Evolutionary conservation across 331 rosid species (phyloP), one percentile per base, ranked within the genome.

Genomic region (Ulmus americana): DNA sequence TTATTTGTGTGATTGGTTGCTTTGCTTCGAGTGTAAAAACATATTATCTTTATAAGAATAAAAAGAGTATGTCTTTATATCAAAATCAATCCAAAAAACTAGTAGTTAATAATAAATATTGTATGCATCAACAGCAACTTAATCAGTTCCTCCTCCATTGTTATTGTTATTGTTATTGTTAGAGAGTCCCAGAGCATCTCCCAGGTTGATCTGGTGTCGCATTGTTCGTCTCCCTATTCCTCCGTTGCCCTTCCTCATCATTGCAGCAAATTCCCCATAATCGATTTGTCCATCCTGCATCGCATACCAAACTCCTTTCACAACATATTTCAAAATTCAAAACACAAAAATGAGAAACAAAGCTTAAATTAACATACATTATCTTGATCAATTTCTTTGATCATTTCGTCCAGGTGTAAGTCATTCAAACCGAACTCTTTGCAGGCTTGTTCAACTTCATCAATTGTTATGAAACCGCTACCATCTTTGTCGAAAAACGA

Each of bases 191-290:
- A 80, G 64, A 55, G 81, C 84, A 55, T 80, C 79, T 39, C 76
- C 84, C 61, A 80, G 66, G 44, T 65, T 76, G 35, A 76, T 80
- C 12, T 77, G 55, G 41, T 67, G 71, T 50, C 74, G 60, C 84
- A 80, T 80, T 3, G 79, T 76, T 70, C 81, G 67, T 74, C 81
- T 72, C 54, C 81, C 84, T 43, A 80, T 56, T 55, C 76, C 84
- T 43, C 78, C 81, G 7, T 80, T 80, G 38, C 84, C 84, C 64
- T 80, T 76, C 68, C 84, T 72, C 84, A 80, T 80, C 84, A 80
- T 80, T 4, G 84, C 81, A 55, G 79, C 76, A 16, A 80, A 80
- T 71, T 80, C 84, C 10, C 65, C 76, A 14, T 80, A 80, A 51
- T 80, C 76, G 43, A 76, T 76, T 50, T 75, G 81, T 45, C 84